Conservation (phyloP, 345 rosid genomes). For the Citrus glauca region DNA sequence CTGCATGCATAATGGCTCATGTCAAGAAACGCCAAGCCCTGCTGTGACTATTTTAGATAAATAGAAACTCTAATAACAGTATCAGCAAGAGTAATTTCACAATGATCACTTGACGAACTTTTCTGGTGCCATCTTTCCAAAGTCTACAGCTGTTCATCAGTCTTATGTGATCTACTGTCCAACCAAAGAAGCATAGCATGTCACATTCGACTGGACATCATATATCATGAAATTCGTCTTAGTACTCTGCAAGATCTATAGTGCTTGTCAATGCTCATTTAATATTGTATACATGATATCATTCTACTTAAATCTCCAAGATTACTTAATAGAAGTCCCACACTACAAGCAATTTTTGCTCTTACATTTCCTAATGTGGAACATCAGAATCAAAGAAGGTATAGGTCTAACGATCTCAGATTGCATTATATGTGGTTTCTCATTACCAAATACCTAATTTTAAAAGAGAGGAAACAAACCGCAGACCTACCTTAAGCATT, state of each 20-base stretch:
- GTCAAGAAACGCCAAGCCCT: neutral
- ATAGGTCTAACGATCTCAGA: neutral
- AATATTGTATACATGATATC: neutral
- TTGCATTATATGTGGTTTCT: neutral
- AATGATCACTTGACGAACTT: neutral
- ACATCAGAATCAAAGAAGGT: neutral
- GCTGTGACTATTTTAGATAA: neutral
- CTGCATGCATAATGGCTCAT: neutral
- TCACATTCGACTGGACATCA: neutral
- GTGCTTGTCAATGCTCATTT: neutral
- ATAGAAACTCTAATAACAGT: neutral
- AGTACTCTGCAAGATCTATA: neutral
- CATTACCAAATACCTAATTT: neutral
- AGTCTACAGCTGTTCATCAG: neutral
- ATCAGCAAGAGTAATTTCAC: neutral
- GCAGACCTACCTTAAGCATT: slow-evolving; percentile 1
- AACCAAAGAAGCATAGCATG: neutral
- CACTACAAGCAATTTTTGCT: neutral
- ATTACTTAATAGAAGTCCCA: neutral
- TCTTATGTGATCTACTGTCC: neutral
- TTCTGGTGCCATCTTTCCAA: neutral
- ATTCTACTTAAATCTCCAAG: neutral
- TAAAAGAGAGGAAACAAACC: neutral
- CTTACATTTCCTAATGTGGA: neutral
- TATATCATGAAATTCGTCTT: neutral